phyloP scores from a whole-genome alignment of 495 filamentous ascomycete genomes.

The Xylaria castorea region DNA sequence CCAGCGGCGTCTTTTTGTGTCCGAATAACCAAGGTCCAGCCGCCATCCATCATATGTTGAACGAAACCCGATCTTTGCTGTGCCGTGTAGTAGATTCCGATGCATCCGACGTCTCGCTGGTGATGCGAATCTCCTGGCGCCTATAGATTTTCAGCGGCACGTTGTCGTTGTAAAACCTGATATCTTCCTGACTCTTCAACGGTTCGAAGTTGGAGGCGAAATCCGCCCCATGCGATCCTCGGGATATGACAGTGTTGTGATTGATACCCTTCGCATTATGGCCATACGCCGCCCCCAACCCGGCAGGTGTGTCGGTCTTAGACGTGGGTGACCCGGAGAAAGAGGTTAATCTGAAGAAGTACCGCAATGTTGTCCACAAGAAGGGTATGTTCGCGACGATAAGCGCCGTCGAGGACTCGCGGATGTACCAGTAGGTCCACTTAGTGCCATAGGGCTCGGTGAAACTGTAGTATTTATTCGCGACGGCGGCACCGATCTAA shows the following conservation, averaged over 20 bases:
- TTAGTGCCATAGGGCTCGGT: slow-evolving; percentile 58
- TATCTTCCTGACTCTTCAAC: slow-evolving; percentile 23
- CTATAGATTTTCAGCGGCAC: slow-evolving; percentile 27
- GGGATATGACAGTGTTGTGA: slow-evolving; percentile 18
- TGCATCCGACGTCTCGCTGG: background rate
- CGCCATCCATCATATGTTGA: background rate
- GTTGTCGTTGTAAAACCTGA: slow-evolving; percentile 7
- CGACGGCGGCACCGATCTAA: slow-evolving; percentile 62
- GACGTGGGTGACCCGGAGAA: slow-evolving; percentile 42
- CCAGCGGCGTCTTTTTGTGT: background rate
- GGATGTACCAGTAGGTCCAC: slow-evolving; percentile 73
- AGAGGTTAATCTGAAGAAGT: slow-evolving; percentile 56
- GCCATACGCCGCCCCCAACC: background rate
- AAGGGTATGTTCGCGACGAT: slow-evolving; percentile 70
- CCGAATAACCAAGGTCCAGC: background rate
- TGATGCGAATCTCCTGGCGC: slow-evolving; percentile 12
- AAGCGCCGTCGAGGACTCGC: slow-evolving; percentile 68
- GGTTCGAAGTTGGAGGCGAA: slow-evolving; percentile 16
- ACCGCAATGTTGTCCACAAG: slow-evolving; percentile 64
- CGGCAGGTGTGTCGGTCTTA: background rate
- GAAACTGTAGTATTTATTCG: slow-evolving; percentile 74
- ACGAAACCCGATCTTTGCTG: slow-evolving; percentile 4
- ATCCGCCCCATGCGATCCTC: slow-evolving; percentile 8
- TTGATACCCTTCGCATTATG: slow-evolving; percentile 19
- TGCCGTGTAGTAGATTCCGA: background rate